Conservation (phyloP, 768 basidiomycete species). For the Lentinus brumalis region DNA sequence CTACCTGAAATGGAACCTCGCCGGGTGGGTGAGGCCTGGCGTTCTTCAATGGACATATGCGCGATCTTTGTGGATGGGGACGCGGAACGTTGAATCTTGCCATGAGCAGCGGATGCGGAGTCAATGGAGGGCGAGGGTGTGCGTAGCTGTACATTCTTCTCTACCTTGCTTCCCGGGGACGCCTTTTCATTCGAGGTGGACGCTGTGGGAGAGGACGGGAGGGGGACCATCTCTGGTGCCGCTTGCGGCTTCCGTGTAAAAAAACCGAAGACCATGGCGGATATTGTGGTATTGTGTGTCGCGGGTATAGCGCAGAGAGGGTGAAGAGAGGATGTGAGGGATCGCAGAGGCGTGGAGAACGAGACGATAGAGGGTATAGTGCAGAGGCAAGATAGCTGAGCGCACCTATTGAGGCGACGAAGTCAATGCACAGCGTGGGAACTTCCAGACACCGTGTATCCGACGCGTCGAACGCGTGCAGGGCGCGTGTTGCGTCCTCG, state of each 20-base stretch:
- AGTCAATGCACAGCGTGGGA: not conserved
- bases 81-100: constrained; percentile 25
- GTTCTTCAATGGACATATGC: constrained; percentile 31
- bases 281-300: not conserved
- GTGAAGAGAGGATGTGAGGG: not conserved
- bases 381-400: not conserved
- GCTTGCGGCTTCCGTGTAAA: constrained; percentile 24
- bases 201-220: constrained; percentile 20
- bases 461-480: constrained; percentile 19
- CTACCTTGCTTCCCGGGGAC: constrained; percentile 12
- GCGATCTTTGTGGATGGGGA: constrained; percentile 26
- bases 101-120: constrained; percentile 30
- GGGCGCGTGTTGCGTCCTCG: constrained; percentile 1
- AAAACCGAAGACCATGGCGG: constrained; percentile 30
- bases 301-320: not conserved
- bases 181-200: constrained; percentile 8
- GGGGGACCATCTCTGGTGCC: constrained; percentile 16
- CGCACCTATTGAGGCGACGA: constrained; percentile 1
- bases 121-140: constrained; percentile 55
- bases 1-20: constrained; percentile 9
- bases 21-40: constrained; percentile 36
- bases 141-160: constrained; percentile 41
- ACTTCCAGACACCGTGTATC: no score
- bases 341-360: not conserved
- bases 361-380: not conserved